Percentiles rank a stretch among this genome's conserved stretches.
phyloP scores from a whole-genome alignment of 495 filamentous ascomycete species.

The Trypethelium eluteriae region DNA sequence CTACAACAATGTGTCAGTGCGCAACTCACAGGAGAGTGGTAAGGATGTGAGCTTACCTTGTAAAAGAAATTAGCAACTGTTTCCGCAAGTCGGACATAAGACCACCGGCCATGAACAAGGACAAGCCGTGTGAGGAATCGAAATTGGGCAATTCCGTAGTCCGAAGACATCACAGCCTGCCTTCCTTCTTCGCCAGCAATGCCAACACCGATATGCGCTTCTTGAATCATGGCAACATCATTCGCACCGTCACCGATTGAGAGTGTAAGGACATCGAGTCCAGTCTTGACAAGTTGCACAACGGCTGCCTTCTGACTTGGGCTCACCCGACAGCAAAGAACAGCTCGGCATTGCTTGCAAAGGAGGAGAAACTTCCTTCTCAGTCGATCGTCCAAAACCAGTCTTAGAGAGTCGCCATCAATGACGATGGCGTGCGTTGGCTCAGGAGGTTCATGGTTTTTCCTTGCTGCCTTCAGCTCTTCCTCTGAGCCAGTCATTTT shows the following conservation, averaged over 20 bases:
- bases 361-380: slow-evolving; percentile 89
- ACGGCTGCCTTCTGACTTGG: slow-evolving; percentile 97
- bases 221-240: slow-evolving; percentile 99
- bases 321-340: slow-evolving; percentile 96
- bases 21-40: neutral
- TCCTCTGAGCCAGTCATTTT: slow-evolving; percentile 77
- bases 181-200: slow-evolving; percentile 96
- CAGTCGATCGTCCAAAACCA: slow-evolving; percentile 73
- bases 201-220: slow-evolving; percentile 95
- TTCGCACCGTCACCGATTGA: slow-evolving; percentile 97
- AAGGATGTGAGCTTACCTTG: slow-evolving; percentile 51
- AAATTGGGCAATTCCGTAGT: slow-evolving; percentile 98
- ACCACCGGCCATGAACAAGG: slow-evolving; percentile 94
- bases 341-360: slow-evolving; percentile 95
- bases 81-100: slow-evolving; percentile 86
- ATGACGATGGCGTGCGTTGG: slow-evolving; percentile 95
- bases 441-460: slow-evolving; percentile 73
- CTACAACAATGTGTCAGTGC: slow-evolving; percentile 34
- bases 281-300: slow-evolving; percentile 86
- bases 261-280: slow-evolving; percentile 93
- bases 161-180: slow-evolving; percentile 96
- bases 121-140: slow-evolving; percentile 84
- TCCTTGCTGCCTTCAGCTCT: slow-evolving; percentile 69
- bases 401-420: slow-evolving; percentile 87
- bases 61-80: slow-evolving; percentile 99